These are phyloP conservation scores for Rhododendron ferrugineum DNA, from an alignment of 148 eudicot genomes.

Conservation along the genomic window DNA sequence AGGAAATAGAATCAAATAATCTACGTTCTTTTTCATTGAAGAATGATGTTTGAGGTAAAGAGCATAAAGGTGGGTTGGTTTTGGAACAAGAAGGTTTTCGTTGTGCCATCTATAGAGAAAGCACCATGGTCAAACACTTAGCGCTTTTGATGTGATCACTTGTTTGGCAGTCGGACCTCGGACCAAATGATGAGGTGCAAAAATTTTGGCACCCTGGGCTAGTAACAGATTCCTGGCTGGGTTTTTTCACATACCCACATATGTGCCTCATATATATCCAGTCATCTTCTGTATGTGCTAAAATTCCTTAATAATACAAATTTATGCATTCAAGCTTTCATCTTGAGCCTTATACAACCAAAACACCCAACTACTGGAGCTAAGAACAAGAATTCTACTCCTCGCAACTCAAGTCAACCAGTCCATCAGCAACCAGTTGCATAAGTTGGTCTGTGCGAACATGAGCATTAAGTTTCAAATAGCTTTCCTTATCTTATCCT, in stretches of 20 bases:
- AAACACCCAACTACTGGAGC: neutral
- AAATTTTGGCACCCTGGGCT: neutral
- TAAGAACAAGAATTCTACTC: neutral
- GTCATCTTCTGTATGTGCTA: neutral
- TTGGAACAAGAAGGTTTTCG: neutral
- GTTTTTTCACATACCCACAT: neutral
- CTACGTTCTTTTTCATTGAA: neutral
- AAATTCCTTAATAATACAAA: neutral
- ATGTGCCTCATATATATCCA: neutral
- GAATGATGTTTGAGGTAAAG: neutral
- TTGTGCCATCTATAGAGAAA: neutral
- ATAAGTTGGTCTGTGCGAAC: neutral
- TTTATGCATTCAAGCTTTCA: neutral
- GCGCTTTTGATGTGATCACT: neutral
- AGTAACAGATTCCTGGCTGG: neutral
- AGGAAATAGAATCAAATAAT: neutral
- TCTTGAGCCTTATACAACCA: neutral
- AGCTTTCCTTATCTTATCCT: neutral
- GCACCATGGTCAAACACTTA: neutral
- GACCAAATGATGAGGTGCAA: neutral
- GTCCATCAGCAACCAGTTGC: neutral
- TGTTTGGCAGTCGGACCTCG: neutral
- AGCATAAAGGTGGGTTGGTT: neutral
- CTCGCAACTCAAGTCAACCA: slow-evolving; percentile 7
- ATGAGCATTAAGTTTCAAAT: neutral